phyloP scores from a whole-genome alignment of 2,329 filamentous ascomycete genomes.

The Talaromyces sp. region DNA sequence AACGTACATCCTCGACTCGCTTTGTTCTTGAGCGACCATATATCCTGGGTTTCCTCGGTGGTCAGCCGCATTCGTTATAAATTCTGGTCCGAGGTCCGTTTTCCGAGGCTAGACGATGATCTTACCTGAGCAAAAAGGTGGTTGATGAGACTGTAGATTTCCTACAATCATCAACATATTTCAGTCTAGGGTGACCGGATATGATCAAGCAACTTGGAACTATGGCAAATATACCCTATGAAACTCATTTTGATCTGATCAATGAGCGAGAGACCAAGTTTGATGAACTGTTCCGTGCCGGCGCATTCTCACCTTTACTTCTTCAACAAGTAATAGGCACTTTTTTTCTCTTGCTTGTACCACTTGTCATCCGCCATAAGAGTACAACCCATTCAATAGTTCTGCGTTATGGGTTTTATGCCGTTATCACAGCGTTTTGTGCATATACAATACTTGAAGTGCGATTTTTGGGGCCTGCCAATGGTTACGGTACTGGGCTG shows the following conservation, averaged over 20 bases:
- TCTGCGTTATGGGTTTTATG: constrained; percentile 47
- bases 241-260: constrained; percentile 30
- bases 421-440: constrained; percentile 42
- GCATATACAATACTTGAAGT: constrained; percentile 44
- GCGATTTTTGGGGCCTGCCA: constrained; percentile 49
- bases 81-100: background rate
- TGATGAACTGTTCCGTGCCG: constrained; percentile 27
- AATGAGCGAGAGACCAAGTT: constrained; percentile 25
- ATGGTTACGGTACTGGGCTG: constrained; percentile 56
- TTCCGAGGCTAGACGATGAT: background rate
- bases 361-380: constrained; percentile 51
- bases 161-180: background rate
- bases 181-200: background rate
- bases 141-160: background rate
- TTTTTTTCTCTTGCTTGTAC: constrained; percentile 42
- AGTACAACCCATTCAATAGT: constrained; percentile 30
- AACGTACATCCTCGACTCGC: background rate
- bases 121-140: background rate
- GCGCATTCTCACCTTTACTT: constrained; percentile 33
- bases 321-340: constrained; percentile 35
- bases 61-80: background rate
- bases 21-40: background rate
- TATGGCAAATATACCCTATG: constrained; percentile 29
- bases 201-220: background rate
- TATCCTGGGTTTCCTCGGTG: no score